Evolutionary conservation across 148 eudicot species (phyloP), one percentile per base, ranked within the genome.

Genomic region (Diospyros lotus): DNA sequence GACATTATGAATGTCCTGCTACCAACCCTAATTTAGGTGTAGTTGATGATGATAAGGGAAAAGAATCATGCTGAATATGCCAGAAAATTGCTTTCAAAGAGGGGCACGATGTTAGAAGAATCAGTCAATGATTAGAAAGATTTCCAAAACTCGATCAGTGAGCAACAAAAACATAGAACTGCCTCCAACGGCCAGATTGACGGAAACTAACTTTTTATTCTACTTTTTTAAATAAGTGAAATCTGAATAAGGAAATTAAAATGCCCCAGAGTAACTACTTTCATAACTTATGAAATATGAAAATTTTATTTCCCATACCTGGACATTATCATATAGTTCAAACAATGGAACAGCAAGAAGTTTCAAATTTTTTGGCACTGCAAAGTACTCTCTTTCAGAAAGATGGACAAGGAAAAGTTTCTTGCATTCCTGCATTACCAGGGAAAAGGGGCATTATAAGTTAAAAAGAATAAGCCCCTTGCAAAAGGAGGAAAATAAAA

Each of bases 271-370:
- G 15, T 52, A 17, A 48, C 42, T 17, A 45, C 63, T 55, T 42
- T 1, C 7, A 40, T 15, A 55, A 45, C 2, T 9, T 38, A 38
- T 1, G 5, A 45, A 63, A 40, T 9, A 44, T 8, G 9, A 6
- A 75, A 58, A 28, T 64, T 11, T 6, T 64, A 38, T 18, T 39
- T 50, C 9, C 40, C 78, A 66, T 78, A 95, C 97, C 97, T 92
- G 97, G 77, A 92, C 89, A 85, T 95, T 92, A 80, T 92, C 98
- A 68, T 95, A 95, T 5, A 92, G 92, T 84, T 95, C 98, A 79
- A 95, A 95, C 81, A 92, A 82, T 39, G 98, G 98, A 55, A 95
- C 98, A 83, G 98, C 98, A 76, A 92, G 84, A 71, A 95, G 85
- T 74, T 95, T 95, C 73, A 94, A 82, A 81, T 94, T 94, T 83